These are phyloP conservation scores for Xylaria multiplex DNA, from an alignment of 2,329 filamentous ascomycete species.

Conservation along the genomic window DNA sequence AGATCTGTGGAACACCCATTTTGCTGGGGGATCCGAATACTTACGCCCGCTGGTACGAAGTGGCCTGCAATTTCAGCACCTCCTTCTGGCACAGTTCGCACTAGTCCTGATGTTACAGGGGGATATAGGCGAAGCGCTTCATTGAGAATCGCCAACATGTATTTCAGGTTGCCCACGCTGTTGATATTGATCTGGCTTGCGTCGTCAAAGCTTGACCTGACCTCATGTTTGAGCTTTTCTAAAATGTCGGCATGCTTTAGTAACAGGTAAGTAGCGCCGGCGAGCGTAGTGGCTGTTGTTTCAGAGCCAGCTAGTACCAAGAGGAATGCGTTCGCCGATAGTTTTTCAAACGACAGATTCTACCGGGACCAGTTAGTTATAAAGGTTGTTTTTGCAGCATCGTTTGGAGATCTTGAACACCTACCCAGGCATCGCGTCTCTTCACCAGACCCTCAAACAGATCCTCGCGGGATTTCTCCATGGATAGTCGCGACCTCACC, in stretches of 20 bases:
- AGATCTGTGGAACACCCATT: slow-evolving; percentile 12
- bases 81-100: slow-evolving; percentile 39
- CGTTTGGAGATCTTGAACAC: not conserved
- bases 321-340: slow-evolving; percentile 45
- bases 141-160: slow-evolving; percentile 56
- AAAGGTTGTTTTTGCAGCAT: not conserved
- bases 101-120: slow-evolving; percentile 43
- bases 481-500: slow-evolving; percentile 40
- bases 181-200: slow-evolving; percentile 53
- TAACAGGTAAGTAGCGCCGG: slow-evolving; percentile 47
- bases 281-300: slow-evolving; percentile 47
- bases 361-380: slow-evolving; percentile 21
- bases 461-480: slow-evolving; percentile 44
- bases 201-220: slow-evolving; percentile 51
- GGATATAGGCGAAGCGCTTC: slow-evolving; percentile 57
- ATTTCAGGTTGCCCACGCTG: slow-evolving; percentile 50
- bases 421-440: slow-evolving; percentile 47
- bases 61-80: slow-evolving; percentile 43
- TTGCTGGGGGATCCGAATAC: slow-evolving; percentile 15
- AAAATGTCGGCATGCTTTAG: slow-evolving; percentile 47
- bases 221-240: slow-evolving; percentile 52
- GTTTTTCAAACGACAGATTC: slow-evolving; percentile 44
- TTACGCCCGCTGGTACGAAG: slow-evolving; percentile 45
- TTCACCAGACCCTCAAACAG: slow-evolving; percentile 50
- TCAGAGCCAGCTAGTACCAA: slow-evolving; percentile 47